Percentiles rank a stretch among this genome's conserved stretches.
Conservation (phyloP, 1,139 yeast genomes). For the Geotrichum histeridarum region DNA sequence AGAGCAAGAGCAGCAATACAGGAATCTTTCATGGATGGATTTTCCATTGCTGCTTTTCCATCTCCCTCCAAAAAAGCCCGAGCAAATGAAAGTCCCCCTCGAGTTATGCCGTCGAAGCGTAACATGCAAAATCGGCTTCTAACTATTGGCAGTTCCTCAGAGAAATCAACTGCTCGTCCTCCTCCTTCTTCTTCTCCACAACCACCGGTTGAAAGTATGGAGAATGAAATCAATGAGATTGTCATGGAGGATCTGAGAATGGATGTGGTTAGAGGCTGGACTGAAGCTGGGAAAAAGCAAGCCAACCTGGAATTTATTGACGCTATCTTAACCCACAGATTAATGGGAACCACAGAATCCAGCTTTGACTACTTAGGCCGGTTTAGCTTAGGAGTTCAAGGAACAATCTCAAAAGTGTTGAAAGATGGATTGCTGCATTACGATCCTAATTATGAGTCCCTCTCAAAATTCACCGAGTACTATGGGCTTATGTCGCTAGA, state of each 20-base stretch:
- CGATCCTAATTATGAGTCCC: neutral
- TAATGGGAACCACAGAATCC: neutral
- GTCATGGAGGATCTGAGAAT: neutral
- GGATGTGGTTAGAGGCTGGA: constrained; percentile 13
- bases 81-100: neutral
- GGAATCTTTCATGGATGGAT: constrained; percentile 30
- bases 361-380: constrained; percentile 5
- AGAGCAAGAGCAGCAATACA: constrained; percentile 23
- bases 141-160: constrained; percentile 11
- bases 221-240: neutral
- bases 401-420: neutral
- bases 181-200: neutral
- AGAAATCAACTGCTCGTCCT: neutral
- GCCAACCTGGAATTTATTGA: constrained; percentile 2
- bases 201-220: neutral
- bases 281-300: neutral
- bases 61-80: constrained; percentile 12
- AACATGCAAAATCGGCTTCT: neutral
- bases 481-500: neutral
- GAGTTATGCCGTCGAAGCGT: constrained; percentile 5
- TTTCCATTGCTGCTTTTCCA: constrained; percentile 19
- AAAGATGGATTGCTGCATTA: constrained; percentile 1
- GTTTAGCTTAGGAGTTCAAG: neutral
- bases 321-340: neutral
- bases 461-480: neutral